These are phyloP conservation scores for Aspergillus sp. DNA, from an alignment of 2,329 filamentous ascomycete species.

Conservation along the genomic window DNA sequence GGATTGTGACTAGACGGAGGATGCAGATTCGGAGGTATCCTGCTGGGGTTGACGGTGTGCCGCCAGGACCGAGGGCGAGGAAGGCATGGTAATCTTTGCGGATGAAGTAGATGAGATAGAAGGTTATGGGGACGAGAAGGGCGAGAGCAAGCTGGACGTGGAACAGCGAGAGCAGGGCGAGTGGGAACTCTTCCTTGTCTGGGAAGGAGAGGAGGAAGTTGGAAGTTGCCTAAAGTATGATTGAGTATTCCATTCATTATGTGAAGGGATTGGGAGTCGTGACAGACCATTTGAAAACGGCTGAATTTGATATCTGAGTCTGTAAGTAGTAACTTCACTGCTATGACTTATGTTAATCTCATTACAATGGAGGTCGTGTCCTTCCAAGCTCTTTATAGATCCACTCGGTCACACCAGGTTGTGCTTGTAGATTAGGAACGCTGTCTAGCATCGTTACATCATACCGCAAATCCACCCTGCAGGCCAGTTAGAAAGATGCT, in stretches of 20 bases:
- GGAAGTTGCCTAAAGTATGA: background rate
- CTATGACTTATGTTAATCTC: background rate
- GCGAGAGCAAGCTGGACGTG: conserved; percentile 8
- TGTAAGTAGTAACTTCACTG: background rate
- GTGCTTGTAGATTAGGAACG: background rate
- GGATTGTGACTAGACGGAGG: conserved; percentile 69
- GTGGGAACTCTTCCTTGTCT: background rate
- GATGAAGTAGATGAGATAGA: conserved; percentile 63
- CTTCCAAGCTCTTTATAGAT: conserved; percentile 8
- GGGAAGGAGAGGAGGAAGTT: background rate
- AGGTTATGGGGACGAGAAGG: conserved; percentile 47
- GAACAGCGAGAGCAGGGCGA: background rate
- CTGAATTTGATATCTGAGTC: background rate
- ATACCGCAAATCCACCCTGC: conserved; percentile 10
- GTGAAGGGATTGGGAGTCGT: background rate
- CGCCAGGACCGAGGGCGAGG: conserved; percentile 74
- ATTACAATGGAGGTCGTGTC: background rate
- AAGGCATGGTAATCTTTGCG: conserved; percentile 64
- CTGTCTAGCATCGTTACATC: conserved; percentile 11
- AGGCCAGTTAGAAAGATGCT: conserved; percentile 2
- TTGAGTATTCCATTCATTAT: background rate
- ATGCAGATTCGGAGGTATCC: conserved; percentile 75
- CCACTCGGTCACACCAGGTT: background rate
- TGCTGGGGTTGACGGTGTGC: conserved; percentile 69
- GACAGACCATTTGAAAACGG: background rate